phyloP scores from a whole-genome alignment of 2,329 filamentous ascomycete species.

The Penicillium sp. region DNA sequence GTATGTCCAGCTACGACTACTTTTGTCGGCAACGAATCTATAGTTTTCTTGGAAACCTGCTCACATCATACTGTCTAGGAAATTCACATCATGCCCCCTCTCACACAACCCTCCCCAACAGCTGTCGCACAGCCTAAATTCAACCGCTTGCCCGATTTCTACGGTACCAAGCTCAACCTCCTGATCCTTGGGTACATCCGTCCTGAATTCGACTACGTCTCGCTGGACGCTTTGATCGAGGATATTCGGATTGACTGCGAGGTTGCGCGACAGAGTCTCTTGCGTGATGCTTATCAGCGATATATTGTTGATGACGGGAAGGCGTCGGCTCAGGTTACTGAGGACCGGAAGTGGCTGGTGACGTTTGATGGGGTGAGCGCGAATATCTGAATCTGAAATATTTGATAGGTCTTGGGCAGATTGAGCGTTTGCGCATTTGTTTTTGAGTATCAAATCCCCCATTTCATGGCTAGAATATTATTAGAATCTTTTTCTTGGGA shows the following conservation, averaged over 20 bases:
- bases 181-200: constrained; percentile 86
- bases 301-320: constrained; percentile 47
- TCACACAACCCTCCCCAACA: constrained; percentile 55
- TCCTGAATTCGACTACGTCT: constrained; percentile 86
- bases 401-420: neutral
- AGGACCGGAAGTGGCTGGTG: constrained; percentile 45
- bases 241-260: constrained; percentile 91
- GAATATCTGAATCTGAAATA: constrained; percentile 2
- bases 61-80: constrained; percentile 55
- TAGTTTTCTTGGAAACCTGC: neutral
- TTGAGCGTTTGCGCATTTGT: constrained; percentile 9
- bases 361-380: constrained; percentile 24
- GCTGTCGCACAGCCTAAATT: constrained; percentile 42
- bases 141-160: constrained; percentile 72
- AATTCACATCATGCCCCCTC: constrained; percentile 84
- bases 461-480: neutral
- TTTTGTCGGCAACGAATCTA: neutral
- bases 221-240: constrained; percentile 78
- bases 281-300: constrained; percentile 63
- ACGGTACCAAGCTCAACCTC: constrained; percentile 78
- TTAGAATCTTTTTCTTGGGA: neutral
- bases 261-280: constrained; percentile 76
- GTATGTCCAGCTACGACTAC: constrained; percentile 42
- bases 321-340: constrained; percentile 36
- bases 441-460: neutral